Base-by-base conservation (phyloP, 2,329 filamentous ascomycete species). In the Nemania sp. region DNA sequence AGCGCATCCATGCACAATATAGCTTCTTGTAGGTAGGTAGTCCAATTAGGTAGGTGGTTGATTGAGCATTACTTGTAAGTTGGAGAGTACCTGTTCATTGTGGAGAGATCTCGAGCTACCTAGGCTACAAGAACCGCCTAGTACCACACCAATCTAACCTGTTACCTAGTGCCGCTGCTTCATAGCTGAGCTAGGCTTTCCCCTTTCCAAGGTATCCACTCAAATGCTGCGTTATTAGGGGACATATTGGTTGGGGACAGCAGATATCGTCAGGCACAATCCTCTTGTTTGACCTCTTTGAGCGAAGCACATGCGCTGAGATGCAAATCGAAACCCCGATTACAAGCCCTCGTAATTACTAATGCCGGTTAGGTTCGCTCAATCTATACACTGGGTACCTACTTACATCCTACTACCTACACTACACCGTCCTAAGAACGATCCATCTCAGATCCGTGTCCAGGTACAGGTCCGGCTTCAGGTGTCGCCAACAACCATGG, bases 181-280 rank as follows among this genome's bases (percentile, higher is more conserved):
- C 25, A 29, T 29, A 29, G 25, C 25, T 40, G 20, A 34, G 40
- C 43, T 48, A 21, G 57, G 18, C 32, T 46, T 59, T 53, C 58
- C 49, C 58, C 58, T 57, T 60, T 60, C 47, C 42, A 37, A 7
- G 25, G 45, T 45, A 34, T 18, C 59, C 59, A 61, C 48, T 45
- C 54, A 17, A 37, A 61, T 57, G 29, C 49, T n/a, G 42, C 42
- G 13, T 46, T 46, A 46, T 25, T 1, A 34, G 58, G 39, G 17
- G 43, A 45, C 39, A 17, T 57, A 60, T 57, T 7, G 25, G 25
- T 29, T n/a, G 7, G 25, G 25, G 25, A 60, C 48, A 53, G 58
- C 57, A 46, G 37, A 40, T 43, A 57, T 25, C 25, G 42, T 39
- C 37, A 47, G 32, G 46, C 32, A 45, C 49, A 54, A 34, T 46